These are phyloP conservation scores for Thalia dealbata DNA, from an alignment of 176 grass and related monocot species.

Conservation along the genomic window DNA sequence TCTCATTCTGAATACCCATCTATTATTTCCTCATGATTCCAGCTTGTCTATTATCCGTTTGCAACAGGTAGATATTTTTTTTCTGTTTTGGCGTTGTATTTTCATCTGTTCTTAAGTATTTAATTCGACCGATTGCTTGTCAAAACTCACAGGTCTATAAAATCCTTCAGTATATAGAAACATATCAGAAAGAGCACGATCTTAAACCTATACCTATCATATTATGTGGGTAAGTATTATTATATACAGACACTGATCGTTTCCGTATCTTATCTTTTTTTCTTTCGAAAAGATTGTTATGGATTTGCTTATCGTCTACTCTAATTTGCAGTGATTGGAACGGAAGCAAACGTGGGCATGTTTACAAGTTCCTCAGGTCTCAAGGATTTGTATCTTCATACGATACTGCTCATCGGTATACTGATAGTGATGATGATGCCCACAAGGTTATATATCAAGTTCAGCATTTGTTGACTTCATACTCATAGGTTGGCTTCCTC, in stretches of 20 bases:
- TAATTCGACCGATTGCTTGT: background rate
- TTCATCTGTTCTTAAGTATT: background rate
- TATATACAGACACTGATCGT: too few species aligned
- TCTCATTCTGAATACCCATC: conserved; percentile 82
- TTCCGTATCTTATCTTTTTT: too few species aligned
- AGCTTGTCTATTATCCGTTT: conserved; percentile 62
- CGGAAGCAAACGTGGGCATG: conserved; percentile 94
- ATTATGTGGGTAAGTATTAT: conserved; percentile 55
- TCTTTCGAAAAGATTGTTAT: too few species aligned
- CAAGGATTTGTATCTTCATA: conserved; percentile 91
- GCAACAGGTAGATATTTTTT: conserved; percentile 48
- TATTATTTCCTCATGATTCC: conserved; percentile 86
- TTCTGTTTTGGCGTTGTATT: background rate
- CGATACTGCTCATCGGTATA: conserved; percentile 85
- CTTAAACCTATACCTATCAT: conserved; percentile 71
- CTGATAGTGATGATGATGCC: conserved; percentile 67
- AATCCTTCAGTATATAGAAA: conserved; percentile 73
- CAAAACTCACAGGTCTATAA: conserved; percentile 50
- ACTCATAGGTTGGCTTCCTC: background rate
- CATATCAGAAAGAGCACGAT: conserved; percentile 73
- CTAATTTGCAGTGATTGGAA: conserved; percentile 65
- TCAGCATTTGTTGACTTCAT: conserved; percentile 1
- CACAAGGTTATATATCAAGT: conserved; percentile 52
- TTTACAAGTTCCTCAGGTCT: conserved; percentile 86
- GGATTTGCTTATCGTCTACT: background rate